These are phyloP conservation scores for Kluyveromyces nonfermentans DNA, from an alignment of 805 yeast genomes.

Conservation along the genomic window DNA sequence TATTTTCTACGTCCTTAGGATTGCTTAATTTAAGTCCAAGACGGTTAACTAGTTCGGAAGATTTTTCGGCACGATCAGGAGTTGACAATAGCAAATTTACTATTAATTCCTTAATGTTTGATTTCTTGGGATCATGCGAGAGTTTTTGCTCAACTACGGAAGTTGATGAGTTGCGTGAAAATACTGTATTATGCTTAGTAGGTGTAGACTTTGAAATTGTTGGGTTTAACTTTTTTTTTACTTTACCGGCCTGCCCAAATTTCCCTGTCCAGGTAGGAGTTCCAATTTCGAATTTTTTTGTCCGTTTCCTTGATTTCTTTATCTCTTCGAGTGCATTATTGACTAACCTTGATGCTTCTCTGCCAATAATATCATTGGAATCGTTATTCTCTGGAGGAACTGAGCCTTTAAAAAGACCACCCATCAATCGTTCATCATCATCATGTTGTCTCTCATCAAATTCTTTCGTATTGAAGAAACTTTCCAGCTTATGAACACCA, in stretches of 20 bases:
- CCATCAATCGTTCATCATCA: slow-evolving; percentile 61
- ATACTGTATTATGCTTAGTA: too few species aligned
- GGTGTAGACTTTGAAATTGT: slow-evolving; percentile 18
- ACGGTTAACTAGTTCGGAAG: slow-evolving; percentile 38
- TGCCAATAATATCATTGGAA: slow-evolving; percentile 35
- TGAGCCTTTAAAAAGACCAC: slow-evolving; percentile 60
- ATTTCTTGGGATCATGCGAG: not conserved
- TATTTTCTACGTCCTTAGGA: slow-evolving; percentile 46
- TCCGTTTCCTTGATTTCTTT: slow-evolving; percentile 41
- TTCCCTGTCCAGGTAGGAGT: slow-evolving; percentile 96
- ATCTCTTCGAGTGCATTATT: slow-evolving; percentile 46
- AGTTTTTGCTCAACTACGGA: not conserved
- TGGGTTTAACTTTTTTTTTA: slow-evolving; percentile 20
- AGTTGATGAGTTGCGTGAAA: too few species aligned
- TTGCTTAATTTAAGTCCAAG: slow-evolving; percentile 33
- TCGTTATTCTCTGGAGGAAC: slow-evolving; percentile 44
- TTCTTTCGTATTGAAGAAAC: slow-evolving; percentile 45
- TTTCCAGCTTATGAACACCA: slow-evolving; percentile 69
- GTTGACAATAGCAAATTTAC: slow-evolving; percentile 31
- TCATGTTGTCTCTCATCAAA: slow-evolving; percentile 29
- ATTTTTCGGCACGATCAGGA: slow-evolving; percentile 36
- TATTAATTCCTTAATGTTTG: slow-evolving; percentile 16
- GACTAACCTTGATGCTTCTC: slow-evolving; percentile 52
- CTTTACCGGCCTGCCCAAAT: slow-evolving; percentile 75
- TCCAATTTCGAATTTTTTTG: slow-evolving; percentile 45